Evolutionary conservation across 2,329 filamentous ascomycete species (phyloP), one percentile per base, ranked within the genome.

Genomic region (Neofusicoccum parvum): DNA sequence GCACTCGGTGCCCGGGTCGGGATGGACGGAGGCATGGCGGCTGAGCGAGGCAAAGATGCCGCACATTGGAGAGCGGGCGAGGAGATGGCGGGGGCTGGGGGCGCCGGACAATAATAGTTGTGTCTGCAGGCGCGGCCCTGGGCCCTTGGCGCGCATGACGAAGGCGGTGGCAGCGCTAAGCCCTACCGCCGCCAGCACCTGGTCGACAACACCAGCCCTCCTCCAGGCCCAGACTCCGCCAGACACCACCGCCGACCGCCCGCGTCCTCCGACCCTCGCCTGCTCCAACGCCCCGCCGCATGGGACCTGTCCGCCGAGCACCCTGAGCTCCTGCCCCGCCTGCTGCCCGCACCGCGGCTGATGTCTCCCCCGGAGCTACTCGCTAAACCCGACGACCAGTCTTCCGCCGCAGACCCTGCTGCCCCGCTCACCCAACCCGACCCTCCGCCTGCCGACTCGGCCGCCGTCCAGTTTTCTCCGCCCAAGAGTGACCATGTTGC

Each of bases 31-130:
- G 37, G 43, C 49, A 64, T 69, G 51, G 58, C 67, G 70, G 68
- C 79, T 79, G 68, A 85, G 73, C 17, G 82, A 83, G 73, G 82
- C 84, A 73, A 81, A 85, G 67, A 85, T 86, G 70, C 83, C 84
- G 68, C 76, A 79, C 76, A 78, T 79, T 54, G 56, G 49, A 14
- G 43, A 41, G 63, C 43, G 46, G 17, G 62, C 50, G 53, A 17
- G 49, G 37, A 27, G 48, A 10, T 27, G 66, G 50, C 45, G 14
- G 32, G 10, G 51, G 36, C 14, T 15, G 6, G 41, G 37, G 37
- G 37, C 37, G 10, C 3, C 37, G 10, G 54, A 50, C 23, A 32
- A 39, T 34, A 58, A 45, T 45, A 58, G 36, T 17, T 43, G 36
- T 36, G 50, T 37, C 50, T 37, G 50, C 10, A 15, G 14, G 27